Evolutionary conservation across 176 grass and related monocot genomes (phyloP), one percentile per base, ranked within the genome.

Genomic region (Oropetium thomaeum): DNA sequence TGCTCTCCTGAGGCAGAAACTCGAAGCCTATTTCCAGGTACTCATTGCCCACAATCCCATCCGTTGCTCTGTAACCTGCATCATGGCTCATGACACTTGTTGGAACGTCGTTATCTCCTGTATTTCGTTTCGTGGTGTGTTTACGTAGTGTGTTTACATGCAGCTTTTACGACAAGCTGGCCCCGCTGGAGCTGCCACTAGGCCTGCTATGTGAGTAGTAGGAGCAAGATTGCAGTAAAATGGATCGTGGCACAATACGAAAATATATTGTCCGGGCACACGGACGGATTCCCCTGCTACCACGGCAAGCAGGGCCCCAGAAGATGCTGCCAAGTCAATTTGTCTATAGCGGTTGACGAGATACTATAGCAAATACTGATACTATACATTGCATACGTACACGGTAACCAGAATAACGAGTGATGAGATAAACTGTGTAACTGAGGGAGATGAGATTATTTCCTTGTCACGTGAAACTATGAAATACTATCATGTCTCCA

Each of bases 1-100:
- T 53, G 75, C 73, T 58, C 38, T 49, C 69, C 68, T 99, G 72
- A 90, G 87, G 70, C 85, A 96, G 69, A 99, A 99, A 75, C 76
- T 99, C 60, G 96, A 99, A 77, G 86, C 89, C 64, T 99, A 99
- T 85, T 99, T 99, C 77, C 96, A 99, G 92, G 96, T 99, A 88
- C 70, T 40, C 40, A 22, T 83, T 61, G 11, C 10, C 25, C 7
- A 37, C 12, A 49, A 84, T 48, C 54, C 41, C 45, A 63, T 31
- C 42, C 53, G 14, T 20, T 39, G 15, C 25, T 33, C 14, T 35
- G 71, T 51, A 38, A 25, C 13, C 35, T 48, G 73, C 33, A 40
- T 20, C 71, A 59, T 74, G 38, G 40, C n/a, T 26, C 38, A 65
- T 74, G 53, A 69, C 2, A 62, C 67, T 58, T 27, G n/a, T 54